Evolutionary conservation across 805 yeast species (phyloP), one percentile per base, ranked within the genome.

Genomic region (Clavispora vitiphila): DNA sequence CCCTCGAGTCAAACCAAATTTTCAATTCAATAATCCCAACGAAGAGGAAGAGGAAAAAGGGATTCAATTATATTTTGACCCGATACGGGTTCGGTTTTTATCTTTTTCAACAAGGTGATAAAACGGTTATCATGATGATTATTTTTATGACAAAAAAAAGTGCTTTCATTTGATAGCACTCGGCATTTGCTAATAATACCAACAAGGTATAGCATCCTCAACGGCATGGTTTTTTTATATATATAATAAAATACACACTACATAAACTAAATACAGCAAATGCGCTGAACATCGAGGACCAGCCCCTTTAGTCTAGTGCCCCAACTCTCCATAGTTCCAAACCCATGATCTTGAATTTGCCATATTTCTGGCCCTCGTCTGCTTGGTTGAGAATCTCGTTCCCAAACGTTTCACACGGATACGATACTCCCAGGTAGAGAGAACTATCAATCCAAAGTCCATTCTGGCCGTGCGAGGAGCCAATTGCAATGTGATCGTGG

Each of bases 391-490:
- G 67, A 1, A 82, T 79, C 43, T 88, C 97, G 60, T 93, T 91
- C 0, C 96, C 96, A 68, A 87, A 91, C 0, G 98, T 93, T 21
- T 79, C 78, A 39, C 91, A 84, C 2, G 79, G 73, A 54, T 80
- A 81, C 22, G 90, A 80, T 0, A 88, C 90, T 3, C 98, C 99
- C 40, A 74, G 73, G 42, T 75, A 67, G 32, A 91, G 70, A 34
- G 81, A 78, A 41, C 79, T 81, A 57, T 87, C 96, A 11, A 89
- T 69, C 88, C 95, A 91, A 12, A 93, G 67, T 0, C 97, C 98
- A 61, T 88, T 89, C 55, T 86, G 87, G 2, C 97, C 97, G 52
- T 83, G 83, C 1, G 96, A 95, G 0, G 95, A 91, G 1, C 98
- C 99, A 52, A 93, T 73, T 16, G 96, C 82, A 24, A 93, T 67